A percentile compares a stretch with the other conserved stretches of the same genome.
phyloP scores from a whole-genome alignment of 352 stramenopile genomes.

The Pythium dissotocum region DNA sequence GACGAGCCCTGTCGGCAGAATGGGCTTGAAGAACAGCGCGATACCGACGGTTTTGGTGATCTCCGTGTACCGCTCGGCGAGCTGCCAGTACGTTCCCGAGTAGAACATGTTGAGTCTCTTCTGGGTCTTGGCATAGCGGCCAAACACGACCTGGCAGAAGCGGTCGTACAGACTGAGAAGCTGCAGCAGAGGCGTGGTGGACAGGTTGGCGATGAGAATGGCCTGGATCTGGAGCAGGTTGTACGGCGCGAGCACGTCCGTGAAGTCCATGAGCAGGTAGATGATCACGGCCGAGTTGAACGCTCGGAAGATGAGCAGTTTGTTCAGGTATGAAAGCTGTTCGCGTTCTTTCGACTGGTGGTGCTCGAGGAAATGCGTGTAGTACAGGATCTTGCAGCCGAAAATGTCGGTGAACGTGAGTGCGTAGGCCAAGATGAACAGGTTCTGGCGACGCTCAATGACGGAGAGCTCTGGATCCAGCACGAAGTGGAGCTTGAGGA shows the following conservation, averaged over 20 bases:
- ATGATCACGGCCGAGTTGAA: constrained; percentile 81
- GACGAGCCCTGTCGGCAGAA: constrained; percentile 60
- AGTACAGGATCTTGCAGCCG: constrained; percentile 60
- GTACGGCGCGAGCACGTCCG: constrained; percentile 59
- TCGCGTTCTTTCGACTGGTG: constrained; percentile 68
- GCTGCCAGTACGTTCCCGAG: constrained; percentile 61
- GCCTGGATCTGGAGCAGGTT: constrained; percentile 76
- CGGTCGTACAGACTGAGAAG: constrained; percentile 58
- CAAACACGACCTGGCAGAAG: constrained; percentile 45
- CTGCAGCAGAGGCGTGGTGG: constrained; percentile 66
- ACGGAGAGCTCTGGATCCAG: constrained; percentile 26
- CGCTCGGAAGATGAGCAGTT: constrained; percentile 66
- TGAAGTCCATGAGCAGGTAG: constrained; percentile 76
- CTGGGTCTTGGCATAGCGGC: constrained; percentile 60
- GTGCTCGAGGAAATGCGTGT: constrained; percentile 56
- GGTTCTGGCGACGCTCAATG: constrained; percentile 38
- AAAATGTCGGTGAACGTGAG: constrained; percentile 59
- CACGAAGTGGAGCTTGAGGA: constrained; percentile 43
- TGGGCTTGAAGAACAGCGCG: constrained; percentile 66
- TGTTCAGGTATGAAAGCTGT: constrained; percentile 80
- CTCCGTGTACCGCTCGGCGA: constrained; percentile 70
- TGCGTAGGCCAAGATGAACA: constrained; percentile 56
- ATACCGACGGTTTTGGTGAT: constrained; percentile 69
- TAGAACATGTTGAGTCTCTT: constrained; percentile 80
- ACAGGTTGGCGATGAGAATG: constrained; percentile 77